Base-by-base conservation (phyloP, 23 red algal genomes). In the Gracilaria domingensis region DNA sequence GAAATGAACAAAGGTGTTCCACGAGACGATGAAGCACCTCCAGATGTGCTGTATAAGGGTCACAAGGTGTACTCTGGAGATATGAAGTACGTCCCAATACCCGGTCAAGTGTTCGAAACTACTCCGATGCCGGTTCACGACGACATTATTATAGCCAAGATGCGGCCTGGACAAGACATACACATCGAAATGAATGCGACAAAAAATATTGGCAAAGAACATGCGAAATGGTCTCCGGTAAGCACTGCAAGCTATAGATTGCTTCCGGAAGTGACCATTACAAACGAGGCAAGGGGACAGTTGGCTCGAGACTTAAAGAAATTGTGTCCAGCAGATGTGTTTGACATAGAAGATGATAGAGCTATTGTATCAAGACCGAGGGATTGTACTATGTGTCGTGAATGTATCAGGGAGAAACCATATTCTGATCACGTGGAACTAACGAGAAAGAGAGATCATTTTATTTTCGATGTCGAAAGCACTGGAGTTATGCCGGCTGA, bases 141-240 rank as follows among this genome's bases (percentile, higher is more conserved):
- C 42, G 97, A 95, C 60, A 99, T 99, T 58, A 8, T 99, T 24
- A 75, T 99, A 20, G 83, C 73, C 17, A 96, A 99, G 79, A 80
- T 99, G 75, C 84, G 93, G 29, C 97, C 93, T n/a, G 93, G 90
- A 16, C 97, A 99, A 83, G 75, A 93, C n/a, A 95, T 99, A n/a
- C 79, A 96, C 55, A 74, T 96, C 29, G 93, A 95, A 37, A 74
- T 90, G 71, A 78, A 93, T 64, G 91, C 91, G 29, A 95, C 88
- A 21, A 96, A 96, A 55, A 93, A 95, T 35, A 96, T 95, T 61
- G 92, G 94, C 8, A 80, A 83, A 28, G 91, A 91, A 69, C 97
- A 99, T 58, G 97, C 97, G 17, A 99, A 99, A 56, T 99, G 93
- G 94, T 96, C 94, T 60, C 97, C 97, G 0, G 97, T 99, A 23